Base-by-base conservation (phyloP, 129 eudicot genomes). In the Helianthus tuberosus region DNA sequence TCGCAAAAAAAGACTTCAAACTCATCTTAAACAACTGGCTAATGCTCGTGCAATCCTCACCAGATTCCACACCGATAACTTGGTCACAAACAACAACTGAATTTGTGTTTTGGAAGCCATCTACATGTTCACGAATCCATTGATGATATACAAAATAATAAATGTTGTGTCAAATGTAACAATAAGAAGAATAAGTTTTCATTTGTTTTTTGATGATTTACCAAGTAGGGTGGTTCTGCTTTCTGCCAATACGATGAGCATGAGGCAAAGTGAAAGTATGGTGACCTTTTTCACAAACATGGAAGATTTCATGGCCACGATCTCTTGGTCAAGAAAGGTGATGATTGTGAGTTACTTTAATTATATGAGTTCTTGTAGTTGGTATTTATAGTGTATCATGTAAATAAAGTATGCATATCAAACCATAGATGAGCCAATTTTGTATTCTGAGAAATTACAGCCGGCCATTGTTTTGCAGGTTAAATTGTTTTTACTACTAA, bases 11-110 rank as follows among this genome's bases (percentile, higher is more conserved):
- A 0, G 54, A 29, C 16, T 9, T 25, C 59, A 64, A 27, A 43
- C 77, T 71, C 68, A 79, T 3, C 73, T 52, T 53, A 59, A 71
- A 29, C n/a, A 38, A 15, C 27, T 54, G 20, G 60, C 77, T 73
- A 72, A 79, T 72, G 35, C 27, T 57, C 16, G 72, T 52, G 32
- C 82, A 79, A 23, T 71, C 72, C 0, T 79, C 82, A 0, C 78
- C 78, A 43, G 41, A 47, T 64, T 54, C 39, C 11, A 72, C 82
- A 27, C 77, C 73, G 16, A 16, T 47, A 57, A 76, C 75, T 76
- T 67, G 60, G 36, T 67, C 17, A 46, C 80, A 76, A 5, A 67
- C 68, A 27, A 72, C n/a, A 20, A 17, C 55, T 29, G 75, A 3
- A 10, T 76, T 57, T 36, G 75, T 52, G 11, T 75, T 65, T 1